Conservation (phyloP, 2,329 filamentous ascomycete genomes). For the Epichloe baconii region DNA sequence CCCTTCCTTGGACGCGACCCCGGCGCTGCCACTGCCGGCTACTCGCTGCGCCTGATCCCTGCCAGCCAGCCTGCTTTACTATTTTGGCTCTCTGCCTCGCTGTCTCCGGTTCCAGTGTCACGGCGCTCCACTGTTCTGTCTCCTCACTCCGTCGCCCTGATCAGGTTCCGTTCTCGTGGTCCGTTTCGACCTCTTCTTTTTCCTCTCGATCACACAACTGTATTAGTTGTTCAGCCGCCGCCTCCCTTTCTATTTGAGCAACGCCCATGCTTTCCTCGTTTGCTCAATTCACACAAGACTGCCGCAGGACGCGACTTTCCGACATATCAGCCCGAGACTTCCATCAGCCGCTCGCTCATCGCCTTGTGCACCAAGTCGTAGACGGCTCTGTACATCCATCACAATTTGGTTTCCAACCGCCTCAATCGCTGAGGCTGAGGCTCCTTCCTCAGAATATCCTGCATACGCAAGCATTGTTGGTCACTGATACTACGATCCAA, state of each 20-base stretch:
- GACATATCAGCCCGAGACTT: neutral
- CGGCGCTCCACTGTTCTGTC: neutral
- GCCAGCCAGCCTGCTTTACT: neutral
- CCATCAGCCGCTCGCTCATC: neutral
- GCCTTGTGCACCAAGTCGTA: neutral
- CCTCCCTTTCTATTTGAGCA: too few species aligned
- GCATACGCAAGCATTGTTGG: neutral
- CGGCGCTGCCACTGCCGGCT: constrained; percentile 1
- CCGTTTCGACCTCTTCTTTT: neutral
- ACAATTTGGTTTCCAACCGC: neutral
- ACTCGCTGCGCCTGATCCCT: neutral
- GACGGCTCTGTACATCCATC: neutral
- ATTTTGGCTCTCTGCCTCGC: constrained; percentile 2
- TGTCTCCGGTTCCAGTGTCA: constrained; percentile 1
- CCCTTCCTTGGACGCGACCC: neutral
- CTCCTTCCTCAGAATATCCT: too few species aligned
- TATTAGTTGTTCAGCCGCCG: neutral
- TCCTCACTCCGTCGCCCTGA: neutral
- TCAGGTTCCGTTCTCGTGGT: neutral
- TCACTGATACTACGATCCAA: neutral
- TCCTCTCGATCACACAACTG: neutral
- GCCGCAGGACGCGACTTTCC: neutral
- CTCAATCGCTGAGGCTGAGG: neutral
- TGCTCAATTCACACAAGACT: neutral
- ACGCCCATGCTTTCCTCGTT: too few species aligned